Percentiles rank a stretch among this genome's conserved stretches.
phyloP scores from a whole-genome alignment of 805 yeast genomes.

The Ogataea chonburiensis region DNA sequence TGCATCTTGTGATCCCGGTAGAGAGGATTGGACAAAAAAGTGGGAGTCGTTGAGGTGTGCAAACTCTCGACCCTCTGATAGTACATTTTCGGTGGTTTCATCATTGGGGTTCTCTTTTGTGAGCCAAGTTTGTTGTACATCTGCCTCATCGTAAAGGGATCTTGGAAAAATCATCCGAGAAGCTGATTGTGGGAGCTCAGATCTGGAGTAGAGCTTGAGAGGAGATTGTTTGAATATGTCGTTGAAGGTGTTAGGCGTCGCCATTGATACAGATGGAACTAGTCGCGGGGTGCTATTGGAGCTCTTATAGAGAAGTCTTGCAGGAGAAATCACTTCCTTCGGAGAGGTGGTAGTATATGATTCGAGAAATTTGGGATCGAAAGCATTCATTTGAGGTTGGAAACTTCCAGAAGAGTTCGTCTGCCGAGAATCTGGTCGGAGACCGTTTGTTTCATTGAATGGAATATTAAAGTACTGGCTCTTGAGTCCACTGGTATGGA shows the following conservation, averaged over 20 bases:
- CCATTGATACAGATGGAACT: slow-evolving; percentile 8
- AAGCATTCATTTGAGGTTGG: slow-evolving; percentile 13
- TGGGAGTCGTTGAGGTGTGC: slow-evolving; percentile 18
- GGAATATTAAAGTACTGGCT: slow-evolving; percentile 16
- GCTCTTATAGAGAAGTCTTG: slow-evolving; percentile 15
- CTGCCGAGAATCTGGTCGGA: slow-evolving; percentile 15
- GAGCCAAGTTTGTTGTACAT: slow-evolving; percentile 16
- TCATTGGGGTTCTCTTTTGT: slow-evolving; percentile 14
- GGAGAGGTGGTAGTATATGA: slow-evolving; percentile 16
- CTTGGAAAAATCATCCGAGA: slow-evolving; percentile 17
- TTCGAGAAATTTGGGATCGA: slow-evolving; percentile 18
- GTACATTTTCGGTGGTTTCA: slow-evolving; percentile 19
- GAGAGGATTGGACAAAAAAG: slow-evolving; percentile 18
- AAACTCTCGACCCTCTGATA: slow-evolving; percentile 17
- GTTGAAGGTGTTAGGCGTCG: slow-evolving; percentile 11
- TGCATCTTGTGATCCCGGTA: slow-evolving; percentile 22
- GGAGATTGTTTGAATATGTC: slow-evolving; percentile 19
- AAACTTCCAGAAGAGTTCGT: slow-evolving; percentile 10
- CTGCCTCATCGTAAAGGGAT: slow-evolving; percentile 18
- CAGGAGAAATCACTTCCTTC: slow-evolving; percentile 20
- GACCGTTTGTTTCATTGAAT: slow-evolving; percentile 11
- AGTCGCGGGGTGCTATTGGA: slow-evolving; percentile 15
- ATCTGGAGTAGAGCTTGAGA: slow-evolving; percentile 14
- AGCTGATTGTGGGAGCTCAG: slow-evolving; percentile 13
- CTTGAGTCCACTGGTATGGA: slow-evolving; percentile 15